These are phyloP conservation scores for Cryptococcus sp. DNA, from an alignment of 1,284 basidiomycete genomes.

Conservation along the genomic window DNA sequence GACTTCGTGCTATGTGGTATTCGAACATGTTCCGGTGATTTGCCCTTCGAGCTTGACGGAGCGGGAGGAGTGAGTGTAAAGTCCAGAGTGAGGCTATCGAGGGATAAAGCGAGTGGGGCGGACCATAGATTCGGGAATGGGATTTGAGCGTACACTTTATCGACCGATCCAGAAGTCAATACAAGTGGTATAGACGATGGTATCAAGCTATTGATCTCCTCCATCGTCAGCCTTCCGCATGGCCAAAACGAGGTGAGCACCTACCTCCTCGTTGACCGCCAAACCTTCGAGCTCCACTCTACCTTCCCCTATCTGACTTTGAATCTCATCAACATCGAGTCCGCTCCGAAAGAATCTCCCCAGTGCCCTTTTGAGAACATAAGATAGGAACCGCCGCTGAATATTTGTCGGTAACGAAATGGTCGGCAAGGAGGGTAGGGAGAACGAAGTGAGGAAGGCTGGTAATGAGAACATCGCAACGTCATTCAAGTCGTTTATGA, in stretches of 20 bases:
- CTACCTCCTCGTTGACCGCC: conserved; percentile 69
- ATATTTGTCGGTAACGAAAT: conserved; percentile 70
- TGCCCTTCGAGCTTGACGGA: conserved; percentile 37
- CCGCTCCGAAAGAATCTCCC: conserved; percentile 83
- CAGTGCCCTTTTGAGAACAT: conserved; percentile 73
- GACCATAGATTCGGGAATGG: conserved; percentile 47
- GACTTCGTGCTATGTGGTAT: not conserved
- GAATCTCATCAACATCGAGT: conserved; percentile 78
- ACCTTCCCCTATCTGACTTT: conserved; percentile 85
- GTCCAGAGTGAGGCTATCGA: conserved; percentile 67
- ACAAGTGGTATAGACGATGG: conserved; percentile 60
- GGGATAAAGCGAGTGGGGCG: conserved; percentile 39
- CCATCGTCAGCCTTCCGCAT: not conserved
- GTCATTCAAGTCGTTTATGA: not conserved
- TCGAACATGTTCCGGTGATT: conserved; percentile 12
- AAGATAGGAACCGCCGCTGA: conserved; percentile 84
- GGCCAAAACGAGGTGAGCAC: conserved; percentile 33
- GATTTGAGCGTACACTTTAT: conserved; percentile 63
- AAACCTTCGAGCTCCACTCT: conserved; percentile 79
- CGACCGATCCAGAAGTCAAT: conserved; percentile 67
- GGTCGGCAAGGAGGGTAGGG: conserved; percentile 33
- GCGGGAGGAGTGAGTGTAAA: conserved; percentile 60
- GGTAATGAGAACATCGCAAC: conserved; percentile 35
- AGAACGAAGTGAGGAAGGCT: conserved; percentile 32
- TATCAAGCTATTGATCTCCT: conserved; percentile 80